Evolutionary conservation across 2,329 filamentous ascomycete genomes (phyloP), one percentile per base, ranked within the genome.

Genomic region (Penicillium sp.): DNA sequence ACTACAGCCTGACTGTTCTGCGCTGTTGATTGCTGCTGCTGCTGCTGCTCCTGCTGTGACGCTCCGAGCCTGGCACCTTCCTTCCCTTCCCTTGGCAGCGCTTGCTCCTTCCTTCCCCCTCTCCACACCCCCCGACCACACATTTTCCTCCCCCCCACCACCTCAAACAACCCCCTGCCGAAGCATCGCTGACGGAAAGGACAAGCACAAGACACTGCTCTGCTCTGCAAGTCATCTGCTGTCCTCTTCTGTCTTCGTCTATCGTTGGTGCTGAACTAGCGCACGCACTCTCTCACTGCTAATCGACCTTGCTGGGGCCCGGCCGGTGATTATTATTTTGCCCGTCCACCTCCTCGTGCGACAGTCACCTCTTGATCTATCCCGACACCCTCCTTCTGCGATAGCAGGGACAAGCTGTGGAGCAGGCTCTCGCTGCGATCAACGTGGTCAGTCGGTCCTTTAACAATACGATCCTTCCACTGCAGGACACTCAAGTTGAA

Each of bases 121-220:
- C 52, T 35, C 45, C 52, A 48, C 52, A 38, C 43, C 35, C 43
- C 33, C 42, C 43, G 35, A 47, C 52, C 43, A 55, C 42, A 46
- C 51, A 52, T 40, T 45, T 43, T 47, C 51, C 18, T 33, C 30
- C 43, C 52, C 52, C 46, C 45, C 33, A 49, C 33, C 33, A 49
- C 26, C 30, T 23, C 52, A 28, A 28, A 48, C 46, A 45, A 47
- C 33, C 33, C 52, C 52, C 33, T 40, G 21, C n/a, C 20, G 30
- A 49, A 47, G 30, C 45, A 26, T 28, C 52, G 21, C 45, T 47
- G 45, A 16, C 26, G 12, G 45, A 47, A n/a, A 5, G 16, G 42
- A 20, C 42, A 45, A 24, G 40, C 30, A 55, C 43, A 55, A 42
- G 38, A 40, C 30, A 14, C 35, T 21, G 35, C 11, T 16, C 5